Percentiles rank a stretch among this genome's conserved stretches.
Conservation (phyloP, 2,329 filamentous ascomycete genomes). For the Aureobasidium sp. region DNA sequence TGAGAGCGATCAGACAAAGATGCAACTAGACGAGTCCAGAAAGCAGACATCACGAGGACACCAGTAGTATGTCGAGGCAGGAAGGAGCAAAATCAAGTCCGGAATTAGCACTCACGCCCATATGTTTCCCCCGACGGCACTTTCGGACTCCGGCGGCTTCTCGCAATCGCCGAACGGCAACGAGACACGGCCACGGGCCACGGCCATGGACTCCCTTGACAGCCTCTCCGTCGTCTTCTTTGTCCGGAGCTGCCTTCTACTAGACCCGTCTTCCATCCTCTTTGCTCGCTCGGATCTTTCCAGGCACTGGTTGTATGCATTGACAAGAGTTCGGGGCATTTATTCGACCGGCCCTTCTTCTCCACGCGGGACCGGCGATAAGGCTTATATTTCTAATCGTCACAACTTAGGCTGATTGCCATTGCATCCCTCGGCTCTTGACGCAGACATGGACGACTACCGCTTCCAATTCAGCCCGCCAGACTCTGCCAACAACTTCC, state of each 20-base stretch:
- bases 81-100: neutral
- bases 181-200: neutral
- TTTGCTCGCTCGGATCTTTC: neutral
- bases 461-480: constrained; percentile 3
- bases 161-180: neutral
- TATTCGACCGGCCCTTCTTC: neutral
- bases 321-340: neutral
- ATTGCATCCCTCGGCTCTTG: neutral
- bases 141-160: neutral
- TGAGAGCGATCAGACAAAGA: neutral
- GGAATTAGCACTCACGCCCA: neutral
- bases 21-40: neutral
- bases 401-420: neutral
- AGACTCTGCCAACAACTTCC: neutral
- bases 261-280: neutral
- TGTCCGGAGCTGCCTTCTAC: neutral
- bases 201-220: neutral
- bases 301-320: neutral
- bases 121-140: neutral
- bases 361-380: constrained; percentile 2
- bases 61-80: neutral
- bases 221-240: neutral
- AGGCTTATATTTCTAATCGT: constrained; percentile 10
- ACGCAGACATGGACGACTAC: constrained; percentile 2
- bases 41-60: neutral